Evolutionary conservation across 805 yeast genomes (phyloP), one percentile per base, ranked within the genome.

Genomic region (Starmerella davenportii): DNA sequence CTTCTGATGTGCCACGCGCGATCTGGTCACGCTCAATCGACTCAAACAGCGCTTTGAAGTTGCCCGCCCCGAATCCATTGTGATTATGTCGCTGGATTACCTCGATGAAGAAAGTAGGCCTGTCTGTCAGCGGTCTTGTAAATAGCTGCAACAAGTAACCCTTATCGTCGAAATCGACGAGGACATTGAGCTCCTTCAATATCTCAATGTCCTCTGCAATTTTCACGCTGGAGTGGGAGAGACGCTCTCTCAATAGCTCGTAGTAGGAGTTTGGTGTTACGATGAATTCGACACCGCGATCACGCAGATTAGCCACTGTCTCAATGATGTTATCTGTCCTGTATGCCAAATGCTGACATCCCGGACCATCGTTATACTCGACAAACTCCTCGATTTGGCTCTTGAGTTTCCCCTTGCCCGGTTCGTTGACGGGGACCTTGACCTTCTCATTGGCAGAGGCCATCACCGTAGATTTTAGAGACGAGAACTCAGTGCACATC

Each of bases 31-130:
- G 65, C 54, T 81, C 94, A 41, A 81, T 72, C 5, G 78, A 70
- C 52, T 80, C 85, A 52, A 79, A 81, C 29, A 82, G 60, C 0
- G 90, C 79, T 53, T 73, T 77, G 61, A 81, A 81, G 43, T 84
- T 81, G 2, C 93, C 93, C 36, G 82, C 82, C 1, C 93, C 94
- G 57, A 81, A 81, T 0, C 94, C 94, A 43, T 75, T 68, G 53
- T 79, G 85, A 50, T 79, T 76, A 48, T 67, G 64, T 43, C 93
- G 66, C 57, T 81, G 90, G 44, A 81, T 81, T 19, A 81, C 67
- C 55, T 81, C 93, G 46, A 81, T 61, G 52, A 81, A 81, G 34
- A 80, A 64, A 0, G 93, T 79, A 21, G 94, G 94, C 29, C 93
- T 64, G 50, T 76, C 85, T 44, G 69, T 68, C 15, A 79, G 52